Conservation (phyloP, 768 basidiomycete genomes). For the Rhodotorula diobovata region DNA sequence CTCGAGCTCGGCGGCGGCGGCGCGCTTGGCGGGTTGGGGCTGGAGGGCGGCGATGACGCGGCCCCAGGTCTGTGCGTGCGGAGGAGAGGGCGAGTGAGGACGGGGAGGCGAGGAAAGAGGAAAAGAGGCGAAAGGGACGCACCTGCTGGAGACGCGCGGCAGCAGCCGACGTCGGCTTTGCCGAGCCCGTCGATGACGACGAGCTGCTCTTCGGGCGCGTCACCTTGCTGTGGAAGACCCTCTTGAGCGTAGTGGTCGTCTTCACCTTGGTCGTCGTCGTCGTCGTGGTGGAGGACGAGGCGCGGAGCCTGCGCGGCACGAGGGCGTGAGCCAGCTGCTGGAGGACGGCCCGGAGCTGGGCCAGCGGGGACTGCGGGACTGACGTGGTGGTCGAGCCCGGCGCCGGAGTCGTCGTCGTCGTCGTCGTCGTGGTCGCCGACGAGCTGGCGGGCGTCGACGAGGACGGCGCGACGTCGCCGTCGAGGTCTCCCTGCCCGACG, state of each 20-base stretch:
- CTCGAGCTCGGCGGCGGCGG: constrained; percentile 1
- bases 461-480: not conserved
- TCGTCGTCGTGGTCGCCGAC: not conserved
- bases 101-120: not conserved
- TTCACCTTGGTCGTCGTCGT: not conserved
- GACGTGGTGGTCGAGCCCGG: not conserved
- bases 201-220: no score
- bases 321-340: not conserved
- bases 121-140: not conserved
- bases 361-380: not conserved
- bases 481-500: not conserved
- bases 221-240: no score
- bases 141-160: not conserved
- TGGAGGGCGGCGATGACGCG: not conserved
- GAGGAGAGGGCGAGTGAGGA: not conserved
- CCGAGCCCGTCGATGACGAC: no score
- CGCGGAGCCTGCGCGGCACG: not conserved
- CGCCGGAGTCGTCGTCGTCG: not conserved
- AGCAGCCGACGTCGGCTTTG: not conserved
- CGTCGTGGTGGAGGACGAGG: not conserved
- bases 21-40: constrained; percentile 13
- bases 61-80: not conserved
- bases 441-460: not conserved
- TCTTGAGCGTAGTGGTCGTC: no score
- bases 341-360: not conserved